Conservation (phyloP, 345 rosid species). For the Garcia nutans region DNA sequence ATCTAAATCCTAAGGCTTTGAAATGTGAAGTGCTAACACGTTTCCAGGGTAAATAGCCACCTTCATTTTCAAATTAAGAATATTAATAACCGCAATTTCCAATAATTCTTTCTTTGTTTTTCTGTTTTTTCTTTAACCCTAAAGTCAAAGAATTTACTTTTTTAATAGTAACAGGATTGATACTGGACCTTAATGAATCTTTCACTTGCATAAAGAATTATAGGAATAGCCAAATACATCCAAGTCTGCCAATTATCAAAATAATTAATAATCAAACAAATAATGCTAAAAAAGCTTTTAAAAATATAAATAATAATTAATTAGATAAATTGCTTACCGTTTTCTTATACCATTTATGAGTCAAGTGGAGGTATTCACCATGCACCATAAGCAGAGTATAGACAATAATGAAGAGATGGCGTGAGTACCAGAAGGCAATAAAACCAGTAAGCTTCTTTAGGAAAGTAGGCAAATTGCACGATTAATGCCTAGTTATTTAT, state of each 20-base stretch:
- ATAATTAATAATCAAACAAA: not conserved
- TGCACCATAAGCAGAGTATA: slow-evolving; percentile 65
- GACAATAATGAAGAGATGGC: slow-evolving; percentile 71
- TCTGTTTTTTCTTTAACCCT: too few relatives aligned
- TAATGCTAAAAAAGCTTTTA: too few relatives aligned
- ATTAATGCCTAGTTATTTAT: not conserved
- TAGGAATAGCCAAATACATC: slow-evolving; percentile 74
- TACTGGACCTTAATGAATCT: slow-evolving; percentile 72
- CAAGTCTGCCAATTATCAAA: slow-evolving; percentile 47
- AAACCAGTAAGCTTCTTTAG: slow-evolving; percentile 73
- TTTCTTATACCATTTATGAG: slow-evolving; percentile 56
- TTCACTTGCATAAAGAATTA: slow-evolving; percentile 53
- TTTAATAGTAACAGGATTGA: slow-evolving; percentile 54
- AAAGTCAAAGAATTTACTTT: slow-evolving; percentile 36
- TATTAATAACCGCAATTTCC: not conserved
- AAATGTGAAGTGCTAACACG: slow-evolving; percentile 65
- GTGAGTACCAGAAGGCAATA: slow-evolving; percentile 88
- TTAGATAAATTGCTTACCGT: slow-evolving; percentile 41
- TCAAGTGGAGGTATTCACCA: slow-evolving; percentile 59
- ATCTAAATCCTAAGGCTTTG: slow-evolving; percentile 77
- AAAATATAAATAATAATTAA: too few relatives aligned
- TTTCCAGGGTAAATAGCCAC: slow-evolving; percentile 77
- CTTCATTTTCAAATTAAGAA: slow-evolving; percentile 21
- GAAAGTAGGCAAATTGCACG: slow-evolving; percentile 46
- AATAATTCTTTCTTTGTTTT: not conserved